phyloP scores from a whole-genome alignment of 2,329 filamentous ascomycete species.

The Botrytis porri region DNA sequence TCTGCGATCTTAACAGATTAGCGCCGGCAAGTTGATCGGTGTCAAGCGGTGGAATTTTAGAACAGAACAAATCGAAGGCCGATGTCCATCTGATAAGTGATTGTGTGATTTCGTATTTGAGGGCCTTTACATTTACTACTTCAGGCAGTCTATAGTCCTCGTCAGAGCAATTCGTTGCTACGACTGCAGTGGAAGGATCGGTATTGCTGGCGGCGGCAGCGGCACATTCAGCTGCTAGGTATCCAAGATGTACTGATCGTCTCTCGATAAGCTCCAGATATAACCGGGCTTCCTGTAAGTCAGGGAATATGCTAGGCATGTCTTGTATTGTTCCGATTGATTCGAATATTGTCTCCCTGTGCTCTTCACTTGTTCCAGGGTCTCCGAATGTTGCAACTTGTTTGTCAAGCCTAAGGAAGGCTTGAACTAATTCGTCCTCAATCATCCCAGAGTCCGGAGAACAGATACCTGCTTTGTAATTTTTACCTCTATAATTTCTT shows the following conservation, averaged over 20 bases:
- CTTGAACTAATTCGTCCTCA: conserved; percentile 22
- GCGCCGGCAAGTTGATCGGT: background rate
- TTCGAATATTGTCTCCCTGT: conserved; percentile 19
- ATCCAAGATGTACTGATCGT: conserved; percentile 23
- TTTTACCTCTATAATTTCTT: background rate
- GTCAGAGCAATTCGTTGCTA: no score
- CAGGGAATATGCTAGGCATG: conserved; percentile 20
- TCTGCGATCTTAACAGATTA: background rate
- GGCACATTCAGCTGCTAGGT: background rate
- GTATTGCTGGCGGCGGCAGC: background rate
- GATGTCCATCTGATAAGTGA: background rate
- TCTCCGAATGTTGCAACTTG: conserved; percentile 22
- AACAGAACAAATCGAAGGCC: background rate
- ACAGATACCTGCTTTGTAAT: conserved; percentile 1
- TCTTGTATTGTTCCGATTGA: conserved; percentile 10
- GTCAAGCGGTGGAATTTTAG: background rate
- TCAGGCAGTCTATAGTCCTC: background rate
- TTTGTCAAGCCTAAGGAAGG: conserved; percentile 21
- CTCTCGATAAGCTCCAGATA: conserved; percentile 26
- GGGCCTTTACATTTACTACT: background rate
- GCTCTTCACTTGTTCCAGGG: conserved; percentile 11
- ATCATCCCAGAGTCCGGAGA: conserved; percentile 15
- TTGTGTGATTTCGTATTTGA: background rate
- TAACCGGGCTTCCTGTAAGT: conserved; percentile 15
- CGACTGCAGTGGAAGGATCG: background rate